These are phyloP conservation scores for Noccaea caerulescens DNA, from an alignment of 345 rosid species.

Conservation along the genomic window DNA sequence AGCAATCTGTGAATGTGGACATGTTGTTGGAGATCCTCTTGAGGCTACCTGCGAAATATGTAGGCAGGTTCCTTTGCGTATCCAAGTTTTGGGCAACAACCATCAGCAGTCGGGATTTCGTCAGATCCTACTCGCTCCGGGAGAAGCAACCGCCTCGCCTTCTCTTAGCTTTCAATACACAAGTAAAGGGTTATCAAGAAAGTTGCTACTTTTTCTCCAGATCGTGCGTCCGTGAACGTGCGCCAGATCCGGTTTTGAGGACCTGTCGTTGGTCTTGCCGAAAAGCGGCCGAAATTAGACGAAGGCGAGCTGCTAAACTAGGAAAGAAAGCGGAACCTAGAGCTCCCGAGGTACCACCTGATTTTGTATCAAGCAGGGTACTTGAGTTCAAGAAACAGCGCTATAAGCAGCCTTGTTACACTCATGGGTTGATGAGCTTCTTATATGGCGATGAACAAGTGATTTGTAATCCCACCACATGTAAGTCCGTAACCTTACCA, in stretches of 20 bases:
- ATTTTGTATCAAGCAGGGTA: not conserved
- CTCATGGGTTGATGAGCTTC: not conserved
- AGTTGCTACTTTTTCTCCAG: not conserved
- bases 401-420: not conserved
- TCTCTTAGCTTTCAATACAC: not conserved
- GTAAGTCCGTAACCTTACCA: conserved; percentile 52
- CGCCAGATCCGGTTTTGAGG: no score
- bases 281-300: no score
- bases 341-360: not conserved
- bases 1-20: not conserved
- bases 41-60: not conserved
- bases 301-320: no score
- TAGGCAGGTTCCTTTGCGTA: not conserved
- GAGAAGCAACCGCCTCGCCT: not conserved
- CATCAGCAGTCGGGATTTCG: not conserved
- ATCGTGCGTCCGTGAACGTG: not conserved
- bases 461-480: not conserved
- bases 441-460: not conserved
- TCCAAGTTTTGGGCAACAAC: not conserved
- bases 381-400: not conserved
- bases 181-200: not conserved
- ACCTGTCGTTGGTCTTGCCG: no score
- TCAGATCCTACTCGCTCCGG: not conserved
- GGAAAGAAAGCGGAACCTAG: no score
- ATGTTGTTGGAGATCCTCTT: not conserved